Base-by-base conservation (phyloP, 768 basidiomycete genomes). In the Cystofilobasidium macerans region DNA sequence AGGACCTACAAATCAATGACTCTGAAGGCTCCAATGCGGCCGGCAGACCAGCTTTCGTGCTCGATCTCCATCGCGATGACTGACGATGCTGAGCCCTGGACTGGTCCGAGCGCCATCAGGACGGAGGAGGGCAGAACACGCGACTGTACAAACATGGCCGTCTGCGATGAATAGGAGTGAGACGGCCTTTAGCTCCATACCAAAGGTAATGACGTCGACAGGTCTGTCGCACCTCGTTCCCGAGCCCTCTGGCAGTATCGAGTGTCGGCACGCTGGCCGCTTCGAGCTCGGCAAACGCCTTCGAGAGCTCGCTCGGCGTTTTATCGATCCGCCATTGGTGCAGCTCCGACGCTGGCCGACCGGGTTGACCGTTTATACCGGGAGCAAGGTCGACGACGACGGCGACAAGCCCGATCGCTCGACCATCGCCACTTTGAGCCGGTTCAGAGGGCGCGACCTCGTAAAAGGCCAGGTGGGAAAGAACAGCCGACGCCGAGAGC, bases 281-380 rank as follows among this genome's bases (percentile, higher is more conserved):
- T 22, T 35, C 38, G 11, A 38, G 28, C 38, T 40, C 38, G 5
- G 28, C 24, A 22, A 42, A 36, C 4, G 58, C 26, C 11, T 8
- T 18, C 30, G 38, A 60, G 2, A 38, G 28, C 43, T 60, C 58
- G 20, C 22, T 12, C 3, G 24, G 5, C 5, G 13, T 22, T 40
- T 60, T 60, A 26, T 60, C 36, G n/a, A 60, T 40, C 38, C 38
- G 26, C 58, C 58, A 60, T 24, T 60, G 26, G 38, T 60, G 58
- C 33, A 60, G 58, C 20, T 60, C 58, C 18, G 58, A 40, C 22
- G 18, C 38, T 7, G 58, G 51, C 28, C 51, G 51, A 16, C 28
- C 6, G 3, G 51, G 51, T 30, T 54, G 18, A 16, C 20, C 28
- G 2, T 54, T 20, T 6, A 30, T 13, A 22, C 51, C 51, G 13